These are phyloP conservation scores for Termitomyces heimii DNA, from an alignment of 768 basidiomycete species.

Conservation along the genomic window DNA sequence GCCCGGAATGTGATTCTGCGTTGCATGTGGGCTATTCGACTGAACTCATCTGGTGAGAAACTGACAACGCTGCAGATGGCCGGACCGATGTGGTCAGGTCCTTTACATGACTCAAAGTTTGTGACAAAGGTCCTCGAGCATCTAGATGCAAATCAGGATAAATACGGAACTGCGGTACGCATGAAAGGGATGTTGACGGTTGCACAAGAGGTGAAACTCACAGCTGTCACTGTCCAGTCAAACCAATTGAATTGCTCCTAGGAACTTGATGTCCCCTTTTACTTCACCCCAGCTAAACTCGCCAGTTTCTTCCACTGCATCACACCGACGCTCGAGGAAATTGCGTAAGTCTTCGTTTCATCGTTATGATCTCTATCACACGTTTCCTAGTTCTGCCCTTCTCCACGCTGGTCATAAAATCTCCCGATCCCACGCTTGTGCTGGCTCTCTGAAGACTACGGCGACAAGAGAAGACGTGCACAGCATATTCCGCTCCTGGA, in stretches of 20 bases:
- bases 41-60: neutral
- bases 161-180: constrained; percentile 72
- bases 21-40: constrained; percentile 56
- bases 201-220: constrained; percentile 65
- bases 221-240: neutral
- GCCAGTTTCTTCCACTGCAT: constrained; percentile 78
- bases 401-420: constrained; percentile 80
- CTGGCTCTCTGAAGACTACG: constrained; percentile 90
- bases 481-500: constrained; percentile 83
- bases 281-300: constrained; percentile 79
- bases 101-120: constrained; percentile 75
- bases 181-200: constrained; percentile 97
- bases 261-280: constrained; percentile 79
- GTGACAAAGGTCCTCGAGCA: constrained; percentile 70
- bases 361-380: neutral
- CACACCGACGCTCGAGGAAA: constrained; percentile 68
- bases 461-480: constrained; percentile 67
- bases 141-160: constrained; percentile 51
- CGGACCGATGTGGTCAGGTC: constrained; percentile 96
- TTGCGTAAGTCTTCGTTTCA: constrained; percentile 50
- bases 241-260: constrained; percentile 23
- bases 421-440: constrained; percentile 85
- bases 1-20: constrained; percentile 75
- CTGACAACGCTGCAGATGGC: constrained; percentile 49
- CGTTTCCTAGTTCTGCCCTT: constrained; percentile 68